These are phyloP conservation scores for Kazachstania taianensis DNA, from an alignment of 805 yeast genomes.

Conservation along the genomic window DNA sequence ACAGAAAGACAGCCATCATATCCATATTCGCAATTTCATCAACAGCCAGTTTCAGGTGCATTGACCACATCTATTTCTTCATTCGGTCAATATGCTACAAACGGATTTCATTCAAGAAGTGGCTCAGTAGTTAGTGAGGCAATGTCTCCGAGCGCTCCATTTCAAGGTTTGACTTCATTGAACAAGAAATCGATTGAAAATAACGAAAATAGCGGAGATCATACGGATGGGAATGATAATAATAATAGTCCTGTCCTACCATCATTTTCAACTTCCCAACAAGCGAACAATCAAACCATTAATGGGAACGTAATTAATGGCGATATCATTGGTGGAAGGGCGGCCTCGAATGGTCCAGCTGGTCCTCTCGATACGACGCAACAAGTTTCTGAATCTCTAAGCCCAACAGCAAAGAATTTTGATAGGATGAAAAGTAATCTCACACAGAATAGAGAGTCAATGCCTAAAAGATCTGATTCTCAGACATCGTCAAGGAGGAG, in stretches of 20 bases:
- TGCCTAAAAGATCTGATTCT: neutral
- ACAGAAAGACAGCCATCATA: constrained; percentile 11
- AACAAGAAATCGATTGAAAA: neutral
- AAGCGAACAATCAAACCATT: neutral
- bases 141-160: constrained; percentile 22
- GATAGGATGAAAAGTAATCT: no score
- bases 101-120: constrained; percentile 24
- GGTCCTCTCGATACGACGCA: no score
- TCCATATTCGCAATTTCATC: constrained; percentile 22
- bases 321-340: no score
- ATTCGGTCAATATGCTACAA: constrained; percentile 18
- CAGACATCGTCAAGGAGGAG: constrained; percentile 1
- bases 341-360: no score
- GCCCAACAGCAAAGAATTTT: no score
- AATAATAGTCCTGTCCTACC: no score
- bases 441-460: no score
- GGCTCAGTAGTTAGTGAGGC: constrained; percentile 25
- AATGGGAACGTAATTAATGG: no score
- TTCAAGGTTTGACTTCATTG: neutral
- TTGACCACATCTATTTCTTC: constrained; percentile 10
- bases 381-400: no score
- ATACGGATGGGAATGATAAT: neutral
- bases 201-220: neutral
- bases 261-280: no score
- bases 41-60: constrained; percentile 9